These are phyloP conservation scores for Periglandula ipomoeae DNA, from an alignment of 2,329 filamentous ascomycete genomes.

Conservation along the genomic window DNA sequence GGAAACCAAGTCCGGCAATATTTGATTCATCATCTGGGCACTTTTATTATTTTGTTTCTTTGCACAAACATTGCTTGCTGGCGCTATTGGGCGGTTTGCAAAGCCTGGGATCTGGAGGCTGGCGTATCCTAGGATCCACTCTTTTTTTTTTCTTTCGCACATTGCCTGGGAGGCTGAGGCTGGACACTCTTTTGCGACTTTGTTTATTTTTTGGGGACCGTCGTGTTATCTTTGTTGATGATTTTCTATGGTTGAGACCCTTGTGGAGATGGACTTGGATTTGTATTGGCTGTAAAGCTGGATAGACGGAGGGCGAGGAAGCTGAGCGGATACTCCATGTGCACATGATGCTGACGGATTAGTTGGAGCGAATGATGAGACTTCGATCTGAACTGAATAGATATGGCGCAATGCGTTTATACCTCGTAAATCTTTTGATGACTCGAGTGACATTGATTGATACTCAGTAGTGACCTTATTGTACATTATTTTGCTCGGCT, in stretches of 20 bases:
- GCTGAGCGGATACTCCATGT: not conserved
- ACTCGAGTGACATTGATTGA: too few relatives aligned
- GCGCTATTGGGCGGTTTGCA: constrained; percentile 5
- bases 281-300: constrained; percentile 8
- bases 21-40: not conserved
- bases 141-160: constrained; percentile 8
- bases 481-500: not conserved
- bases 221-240: not conserved
- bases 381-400: not conserved
- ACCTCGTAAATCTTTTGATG: too few relatives aligned
- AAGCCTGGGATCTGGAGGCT: not conserved
- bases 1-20: constrained; percentile 1
- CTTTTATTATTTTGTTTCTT: not conserved
- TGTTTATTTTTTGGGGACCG: constrained; percentile 1
- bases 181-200: constrained; percentile 5
- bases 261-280: constrained; percentile 6
- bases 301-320: constrained; percentile 5
- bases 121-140: constrained; percentile 7
- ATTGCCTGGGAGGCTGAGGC: not conserved
- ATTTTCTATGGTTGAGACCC: not conserved
- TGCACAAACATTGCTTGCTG: constrained; percentile 2
- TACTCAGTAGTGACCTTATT: not conserved
- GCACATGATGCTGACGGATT: constrained; percentile 1
- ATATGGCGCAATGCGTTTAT: too few relatives aligned
- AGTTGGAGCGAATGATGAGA: not conserved